phyloP scores from a whole-genome alignment of 257 asterid genomes.

The Marsdenia floribunda region DNA sequence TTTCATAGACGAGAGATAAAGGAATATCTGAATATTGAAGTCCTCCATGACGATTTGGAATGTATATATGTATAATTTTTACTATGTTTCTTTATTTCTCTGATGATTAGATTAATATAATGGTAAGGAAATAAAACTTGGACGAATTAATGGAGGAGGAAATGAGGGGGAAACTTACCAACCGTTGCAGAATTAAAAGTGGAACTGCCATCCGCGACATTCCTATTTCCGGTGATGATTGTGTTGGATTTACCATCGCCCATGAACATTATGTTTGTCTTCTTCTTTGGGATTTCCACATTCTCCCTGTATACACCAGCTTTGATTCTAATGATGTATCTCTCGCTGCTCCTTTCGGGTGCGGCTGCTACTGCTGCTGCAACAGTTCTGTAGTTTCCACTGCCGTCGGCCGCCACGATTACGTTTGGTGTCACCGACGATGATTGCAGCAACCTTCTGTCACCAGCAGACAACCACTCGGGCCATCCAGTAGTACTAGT shows the following conservation, averaged over 20 bases:
- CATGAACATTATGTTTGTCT: conserved; percentile 62
- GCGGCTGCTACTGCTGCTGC: conserved; percentile 83
- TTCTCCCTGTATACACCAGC: conserved; percentile 80
- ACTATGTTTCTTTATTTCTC: too few species aligned
- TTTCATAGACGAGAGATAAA: too few species aligned
- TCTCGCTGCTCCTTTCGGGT: conserved; percentile 49
- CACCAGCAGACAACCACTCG: conserved; percentile 71
- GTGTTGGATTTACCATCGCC: conserved; percentile 78
- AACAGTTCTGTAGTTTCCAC: conserved; percentile 60
- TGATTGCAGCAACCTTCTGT: conserved; percentile 68
- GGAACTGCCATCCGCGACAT: conserved; percentile 64
- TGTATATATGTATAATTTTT: too few species aligned
- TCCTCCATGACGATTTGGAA: too few species aligned
- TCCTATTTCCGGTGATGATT: conserved; percentile 64
- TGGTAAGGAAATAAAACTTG: not conserved
- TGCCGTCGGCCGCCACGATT: conserved; percentile 87
- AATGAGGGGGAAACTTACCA: conserved; percentile 32
- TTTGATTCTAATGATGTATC: conserved; percentile 61
- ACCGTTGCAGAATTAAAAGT: conserved; percentile 87
- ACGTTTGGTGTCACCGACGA: conserved; percentile 50
- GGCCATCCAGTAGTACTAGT: conserved; percentile 40
- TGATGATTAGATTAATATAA: too few species aligned
- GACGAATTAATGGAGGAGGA: not conserved
- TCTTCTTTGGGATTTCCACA: conserved; percentile 59
- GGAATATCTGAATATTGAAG: too few species aligned